Evolutionary conservation across 1,284 basidiomycete genomes (phyloP).

Genomic region (Sanghuangporus sanghuang): DNA sequence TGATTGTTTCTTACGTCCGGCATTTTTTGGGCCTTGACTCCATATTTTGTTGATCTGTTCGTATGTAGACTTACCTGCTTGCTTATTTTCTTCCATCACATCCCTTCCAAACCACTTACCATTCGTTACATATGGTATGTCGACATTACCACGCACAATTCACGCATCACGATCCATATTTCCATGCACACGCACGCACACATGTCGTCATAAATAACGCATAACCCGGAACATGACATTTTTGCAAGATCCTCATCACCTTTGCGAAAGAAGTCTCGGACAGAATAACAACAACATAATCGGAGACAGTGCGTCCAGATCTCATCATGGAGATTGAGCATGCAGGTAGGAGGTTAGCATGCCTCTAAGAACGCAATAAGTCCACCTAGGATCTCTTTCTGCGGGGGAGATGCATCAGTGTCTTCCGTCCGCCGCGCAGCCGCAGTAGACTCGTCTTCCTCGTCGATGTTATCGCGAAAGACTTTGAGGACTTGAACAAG

Average conservation of each 20-base stretch:
- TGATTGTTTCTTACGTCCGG: not conserved
- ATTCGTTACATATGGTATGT: not conserved
- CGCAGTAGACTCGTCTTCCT: slow-evolving; percentile 27
- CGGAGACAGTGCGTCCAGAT: not conserved
- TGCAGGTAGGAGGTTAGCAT: not conserved
- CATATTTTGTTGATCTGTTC: not conserved
- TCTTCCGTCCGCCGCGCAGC: slow-evolving; percentile 24
- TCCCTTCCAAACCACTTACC: not conserved
- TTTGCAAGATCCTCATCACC: too few species aligned
- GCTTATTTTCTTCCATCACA: not conserved
- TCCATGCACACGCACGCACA: too few species aligned
- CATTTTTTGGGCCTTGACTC: not conserved
- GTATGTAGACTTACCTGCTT: not conserved
- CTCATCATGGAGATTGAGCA: not conserved
- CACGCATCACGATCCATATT: not conserved
- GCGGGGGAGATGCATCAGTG: slow-evolving; percentile 39
- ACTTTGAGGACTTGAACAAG: slow-evolving; percentile 60
- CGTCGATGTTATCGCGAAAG: slow-evolving; percentile 70
- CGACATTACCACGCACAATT: not conserved
- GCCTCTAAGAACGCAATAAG: slow-evolving; percentile 61
- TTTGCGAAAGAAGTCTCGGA: too few species aligned
- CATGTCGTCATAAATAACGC: not conserved
- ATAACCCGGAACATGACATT: not conserved
- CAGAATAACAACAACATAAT: too few species aligned
- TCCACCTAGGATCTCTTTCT: slow-evolving; percentile 64